Evolutionary conservation across 306 rosid species (phyloP).

Genomic region (Vicia villosa): DNA sequence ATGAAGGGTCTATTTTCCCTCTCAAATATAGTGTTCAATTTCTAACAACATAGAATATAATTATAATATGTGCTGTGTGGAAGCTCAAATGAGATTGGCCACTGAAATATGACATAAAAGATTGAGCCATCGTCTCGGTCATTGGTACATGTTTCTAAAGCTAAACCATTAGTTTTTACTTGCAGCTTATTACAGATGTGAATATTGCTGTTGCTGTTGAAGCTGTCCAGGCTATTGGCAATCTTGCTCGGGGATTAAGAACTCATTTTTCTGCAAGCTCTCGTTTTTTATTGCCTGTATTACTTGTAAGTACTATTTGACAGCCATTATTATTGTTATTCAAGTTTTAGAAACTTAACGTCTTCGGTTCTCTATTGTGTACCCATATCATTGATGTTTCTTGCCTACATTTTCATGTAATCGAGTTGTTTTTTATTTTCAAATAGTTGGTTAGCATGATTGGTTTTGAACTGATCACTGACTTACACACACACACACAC

Average conservation of each 20-base stretch:
- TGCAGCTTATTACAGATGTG: slow-evolving; percentile 97
- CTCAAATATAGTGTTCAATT: slow-evolving; percentile 22
- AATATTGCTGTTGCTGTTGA: slow-evolving; percentile 99
- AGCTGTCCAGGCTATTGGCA: slow-evolving; percentile 97
- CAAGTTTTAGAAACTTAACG: neutral
- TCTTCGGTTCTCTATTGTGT: slow-evolving; percentile 4
- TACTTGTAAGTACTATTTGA: slow-evolving; percentile 71
- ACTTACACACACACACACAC: neutral
- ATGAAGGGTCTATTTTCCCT: neutral
- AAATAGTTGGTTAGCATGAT: neutral
- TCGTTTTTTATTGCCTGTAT: slow-evolving; percentile 87
- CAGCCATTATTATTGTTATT: slow-evolving; percentile 2
- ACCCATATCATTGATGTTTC: neutral
- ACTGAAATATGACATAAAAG: slow-evolving; percentile 7
- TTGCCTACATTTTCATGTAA: neutral
- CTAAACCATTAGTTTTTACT: slow-evolving; percentile 33
- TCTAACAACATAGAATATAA: neutral
- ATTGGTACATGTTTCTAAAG: slow-evolving; percentile 12
- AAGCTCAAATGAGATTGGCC: slow-evolving; percentile 4
- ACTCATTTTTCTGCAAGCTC: slow-evolving; percentile 92
- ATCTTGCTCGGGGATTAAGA: slow-evolving; percentile 91
- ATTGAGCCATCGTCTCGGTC: neutral
- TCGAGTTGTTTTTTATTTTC: slow-evolving; percentile 15
- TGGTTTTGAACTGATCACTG: slow-evolving; percentile 16
- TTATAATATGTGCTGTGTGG: slow-evolving; percentile 2